These are phyloP conservation scores for Coniochaeta pulveracea DNA, from an alignment of 2,329 filamentous ascomycete genomes.

Conservation along the genomic window DNA sequence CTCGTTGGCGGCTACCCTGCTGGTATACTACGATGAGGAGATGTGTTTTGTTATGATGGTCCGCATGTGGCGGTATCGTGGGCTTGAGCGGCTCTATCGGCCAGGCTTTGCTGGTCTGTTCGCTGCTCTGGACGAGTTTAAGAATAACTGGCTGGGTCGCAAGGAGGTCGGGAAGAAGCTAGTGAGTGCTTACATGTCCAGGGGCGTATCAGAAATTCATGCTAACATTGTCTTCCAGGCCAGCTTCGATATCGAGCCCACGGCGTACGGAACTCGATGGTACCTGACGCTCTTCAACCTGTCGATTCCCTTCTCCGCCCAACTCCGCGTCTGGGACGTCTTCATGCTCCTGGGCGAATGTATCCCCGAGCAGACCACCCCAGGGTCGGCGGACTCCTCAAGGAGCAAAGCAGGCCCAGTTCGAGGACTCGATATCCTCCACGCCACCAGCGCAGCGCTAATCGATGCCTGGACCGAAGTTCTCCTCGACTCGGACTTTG, in stretches of 20 bases:
- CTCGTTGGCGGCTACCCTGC: constrained; percentile 76
- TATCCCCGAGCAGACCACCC: constrained; percentile 23
- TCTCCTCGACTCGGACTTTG: constrained; percentile 85
- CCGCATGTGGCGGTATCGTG: constrained; percentile 83
- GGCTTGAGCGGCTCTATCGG: constrained; percentile 73
- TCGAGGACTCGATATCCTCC: constrained; percentile 68
- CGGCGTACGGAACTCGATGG: constrained; percentile 93
- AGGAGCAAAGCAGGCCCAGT: constrained; percentile 28
- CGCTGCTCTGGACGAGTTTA: constrained; percentile 75
- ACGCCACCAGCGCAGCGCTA: constrained; percentile 80
- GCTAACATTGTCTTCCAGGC: constrained; percentile 31
- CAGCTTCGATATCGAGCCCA: constrained; percentile 71
- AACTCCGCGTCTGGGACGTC: constrained; percentile 93
- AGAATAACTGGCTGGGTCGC: constrained; percentile 67
- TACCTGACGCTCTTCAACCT: constrained; percentile 97
- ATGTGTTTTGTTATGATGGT: constrained; percentile 91
- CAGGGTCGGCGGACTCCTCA: constrained; percentile 5
- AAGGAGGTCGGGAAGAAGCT: constrained; percentile 73
- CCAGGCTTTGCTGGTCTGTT: constrained; percentile 80
- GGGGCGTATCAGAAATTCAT: neutral
- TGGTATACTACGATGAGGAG: constrained; percentile 97
- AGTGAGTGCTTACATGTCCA: constrained; percentile 37
- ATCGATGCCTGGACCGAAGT: constrained; percentile 86
- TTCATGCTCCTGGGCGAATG: constrained; percentile 87
- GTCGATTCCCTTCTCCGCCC: constrained; percentile 85